Evolutionary conservation across 2,329 filamentous ascomycete genomes (phyloP).

Genomic region (Claviceps spartinae): DNA sequence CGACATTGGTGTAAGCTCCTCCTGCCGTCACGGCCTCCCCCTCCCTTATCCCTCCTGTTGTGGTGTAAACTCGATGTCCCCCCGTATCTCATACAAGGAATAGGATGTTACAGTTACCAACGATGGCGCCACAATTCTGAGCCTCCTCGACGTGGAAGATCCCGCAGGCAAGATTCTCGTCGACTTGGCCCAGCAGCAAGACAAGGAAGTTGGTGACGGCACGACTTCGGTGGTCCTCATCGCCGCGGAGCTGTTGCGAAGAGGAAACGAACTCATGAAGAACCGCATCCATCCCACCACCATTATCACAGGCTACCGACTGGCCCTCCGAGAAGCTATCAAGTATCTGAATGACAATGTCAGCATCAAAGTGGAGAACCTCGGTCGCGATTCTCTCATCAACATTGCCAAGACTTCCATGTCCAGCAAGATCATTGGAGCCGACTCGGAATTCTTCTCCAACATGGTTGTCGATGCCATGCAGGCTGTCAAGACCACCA

Average conservation of each 20-base stretch:
- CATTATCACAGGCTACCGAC: constrained; percentile 94
- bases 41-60: background rate
- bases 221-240: constrained; percentile 97
- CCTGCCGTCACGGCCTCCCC: background rate
- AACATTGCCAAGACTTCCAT: constrained; percentile 98
- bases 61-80: background rate
- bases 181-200: constrained; percentile 93
- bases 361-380: constrained; percentile 83
- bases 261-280: constrained; percentile 97
- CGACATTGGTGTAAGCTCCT: constrained; percentile 70
- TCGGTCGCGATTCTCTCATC: constrained; percentile 79
- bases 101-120: constrained; percentile 98
- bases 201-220: constrained; percentile 97
- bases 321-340: constrained; percentile 88
- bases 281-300: constrained; percentile 99
- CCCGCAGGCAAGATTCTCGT: constrained; percentile 97
- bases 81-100: background rate
- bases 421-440: constrained; percentile 97
- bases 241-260: constrained; percentile 81
- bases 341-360: constrained; percentile 99
- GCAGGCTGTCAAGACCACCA: constrained; percentile 83
- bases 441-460: constrained; percentile 92
- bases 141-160: constrained; percentile 90
- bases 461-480: constrained; percentile 97
- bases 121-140: constrained; percentile 93